Percentiles rank a stretch among this genome's conserved stretches.
These are phyloP conservation scores for Psilocybe cyanescens DNA, from an alignment of 768 basidiomycete species.

Conservation along the genomic window DNA sequence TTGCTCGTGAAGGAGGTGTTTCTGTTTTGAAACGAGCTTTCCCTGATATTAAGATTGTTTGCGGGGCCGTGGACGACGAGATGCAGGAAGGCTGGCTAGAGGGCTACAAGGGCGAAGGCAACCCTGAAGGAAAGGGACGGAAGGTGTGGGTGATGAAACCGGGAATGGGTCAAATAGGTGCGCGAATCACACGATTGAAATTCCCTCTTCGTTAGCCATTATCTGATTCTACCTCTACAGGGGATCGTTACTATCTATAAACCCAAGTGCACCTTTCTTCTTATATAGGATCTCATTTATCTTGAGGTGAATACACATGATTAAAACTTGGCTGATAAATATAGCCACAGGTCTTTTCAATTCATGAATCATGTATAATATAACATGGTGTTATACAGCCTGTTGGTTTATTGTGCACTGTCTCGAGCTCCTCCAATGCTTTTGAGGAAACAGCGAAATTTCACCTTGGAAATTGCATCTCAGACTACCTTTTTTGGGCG, in stretches of 20 bases:
- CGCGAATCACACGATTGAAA: neutral
- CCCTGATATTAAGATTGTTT: conserved; percentile 82
- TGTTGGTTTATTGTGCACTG: too few relatives aligned
- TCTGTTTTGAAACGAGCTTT: conserved; percentile 81
- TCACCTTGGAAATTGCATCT: too few relatives aligned
- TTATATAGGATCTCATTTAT: neutral
- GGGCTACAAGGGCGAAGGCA: conserved; percentile 53
- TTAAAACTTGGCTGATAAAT: too few relatives aligned
- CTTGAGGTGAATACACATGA: conserved; percentile 1
- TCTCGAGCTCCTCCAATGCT: too few relatives aligned
- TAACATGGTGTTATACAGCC: too few relatives aligned
- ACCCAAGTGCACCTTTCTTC: neutral
- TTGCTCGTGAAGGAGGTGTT: conserved; percentile 82
- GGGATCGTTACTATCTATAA: conserved; percentile 46
- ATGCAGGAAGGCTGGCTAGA: conserved; percentile 78
- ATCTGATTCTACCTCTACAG: conserved; percentile 20
- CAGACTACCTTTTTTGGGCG: neutral
- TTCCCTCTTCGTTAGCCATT: neutral
- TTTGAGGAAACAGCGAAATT: too few relatives aligned
- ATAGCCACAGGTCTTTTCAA: too few relatives aligned
- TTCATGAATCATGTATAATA: too few relatives aligned
- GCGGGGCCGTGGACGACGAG: conserved; percentile 79
- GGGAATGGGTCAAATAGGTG: conserved; percentile 89
- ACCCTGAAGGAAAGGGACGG: conserved; percentile 51
- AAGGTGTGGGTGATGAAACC: conserved; percentile 87